phyloP scores from a whole-genome alignment of 345 rosid species.

The Dimocarpus longan region DNA sequence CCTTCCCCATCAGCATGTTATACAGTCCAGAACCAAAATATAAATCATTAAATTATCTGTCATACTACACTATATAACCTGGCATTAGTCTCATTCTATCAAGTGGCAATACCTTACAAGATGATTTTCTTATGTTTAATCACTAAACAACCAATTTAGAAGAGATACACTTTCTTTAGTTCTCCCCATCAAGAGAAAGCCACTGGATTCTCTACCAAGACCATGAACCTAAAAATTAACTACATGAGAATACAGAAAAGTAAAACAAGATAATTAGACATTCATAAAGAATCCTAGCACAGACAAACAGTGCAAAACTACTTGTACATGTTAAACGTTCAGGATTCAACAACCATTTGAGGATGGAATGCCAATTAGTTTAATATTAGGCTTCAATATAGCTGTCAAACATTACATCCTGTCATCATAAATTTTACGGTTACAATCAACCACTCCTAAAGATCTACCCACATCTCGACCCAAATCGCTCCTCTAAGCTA shows the following conservation, averaged over 20 bases:
- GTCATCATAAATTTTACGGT: background rate
- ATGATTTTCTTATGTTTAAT: conserved; percentile 49
- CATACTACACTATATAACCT: background rate
- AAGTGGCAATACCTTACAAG: conserved; percentile 53
- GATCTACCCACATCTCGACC: too few relatives aligned
- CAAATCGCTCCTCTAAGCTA: background rate
- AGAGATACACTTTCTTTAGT: conserved; percentile 65
- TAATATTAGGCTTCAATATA: background rate
- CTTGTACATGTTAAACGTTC: background rate
- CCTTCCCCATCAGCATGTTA: conserved; percentile 9
- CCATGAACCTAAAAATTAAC: conserved; percentile 71
- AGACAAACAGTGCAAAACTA: background rate
- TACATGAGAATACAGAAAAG: conserved; percentile 8
- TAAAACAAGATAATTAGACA: background rate
- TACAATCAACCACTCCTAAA: background rate
- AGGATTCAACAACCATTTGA: background rate
- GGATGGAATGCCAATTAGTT: background rate
- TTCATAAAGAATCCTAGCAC: background rate
- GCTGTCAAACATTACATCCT: background rate
- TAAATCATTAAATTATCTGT: conserved; percentile 14
- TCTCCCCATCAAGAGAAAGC: conserved; percentile 82
- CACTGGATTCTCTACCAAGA: conserved; percentile 89
- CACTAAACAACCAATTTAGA: conserved; percentile 76
- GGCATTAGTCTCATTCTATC: background rate
- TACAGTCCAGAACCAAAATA: conserved; percentile 3